Conservation (phyloP, 2,329 filamentous ascomycete genomes). For the Paecilomyces formosus region DNA sequence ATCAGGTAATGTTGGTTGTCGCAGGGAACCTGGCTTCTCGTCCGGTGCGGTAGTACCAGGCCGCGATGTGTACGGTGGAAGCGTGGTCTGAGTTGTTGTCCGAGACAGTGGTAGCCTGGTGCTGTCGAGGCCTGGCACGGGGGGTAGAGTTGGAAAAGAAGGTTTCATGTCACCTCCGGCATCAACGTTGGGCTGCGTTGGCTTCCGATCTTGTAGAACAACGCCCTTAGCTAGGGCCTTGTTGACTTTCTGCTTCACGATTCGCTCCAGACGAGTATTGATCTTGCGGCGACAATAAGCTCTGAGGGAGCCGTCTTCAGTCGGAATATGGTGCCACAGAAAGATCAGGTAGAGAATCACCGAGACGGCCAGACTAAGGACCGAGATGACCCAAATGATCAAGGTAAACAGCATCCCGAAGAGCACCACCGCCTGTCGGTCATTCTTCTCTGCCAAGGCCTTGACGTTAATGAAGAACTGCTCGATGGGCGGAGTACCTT, state of each 20-base stretch:
- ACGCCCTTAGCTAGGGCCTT: constrained; percentile 77
- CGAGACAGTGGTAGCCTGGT: constrained; percentile 27
- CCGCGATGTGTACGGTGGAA: constrained; percentile 43
- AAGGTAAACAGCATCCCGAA: constrained; percentile 90
- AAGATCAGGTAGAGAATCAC: constrained; percentile 78
- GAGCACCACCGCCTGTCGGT: constrained; percentile 72
- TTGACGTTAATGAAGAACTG: constrained; percentile 81
- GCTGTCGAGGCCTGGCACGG: constrained; percentile 43
- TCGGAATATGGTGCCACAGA: constrained; percentile 85
- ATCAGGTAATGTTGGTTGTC: constrained; percentile 33
- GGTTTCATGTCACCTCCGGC: constrained; percentile 17
- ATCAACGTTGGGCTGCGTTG: constrained; percentile 27
- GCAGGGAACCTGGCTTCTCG: constrained; percentile 7
- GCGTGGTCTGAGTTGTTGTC: constrained; percentile 45
- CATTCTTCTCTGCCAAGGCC: constrained; percentile 63
- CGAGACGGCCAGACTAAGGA: constrained; percentile 65
- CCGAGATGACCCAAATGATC: constrained; percentile 78
- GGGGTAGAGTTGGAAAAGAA: constrained; percentile 53
- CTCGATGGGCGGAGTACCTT: constrained; percentile 56
- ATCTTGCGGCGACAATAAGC: constrained; percentile 90
- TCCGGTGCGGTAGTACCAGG: constrained; percentile 47
- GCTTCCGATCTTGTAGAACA: constrained; percentile 47
- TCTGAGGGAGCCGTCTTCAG: constrained; percentile 68
- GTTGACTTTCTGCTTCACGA: constrained; percentile 80
- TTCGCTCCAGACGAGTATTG: constrained; percentile 73